Evolutionary conservation across 139 green algal genomes (phyloP), one percentile per base, ranked within the genome.

Genomic region (Volvox africanus): DNA sequence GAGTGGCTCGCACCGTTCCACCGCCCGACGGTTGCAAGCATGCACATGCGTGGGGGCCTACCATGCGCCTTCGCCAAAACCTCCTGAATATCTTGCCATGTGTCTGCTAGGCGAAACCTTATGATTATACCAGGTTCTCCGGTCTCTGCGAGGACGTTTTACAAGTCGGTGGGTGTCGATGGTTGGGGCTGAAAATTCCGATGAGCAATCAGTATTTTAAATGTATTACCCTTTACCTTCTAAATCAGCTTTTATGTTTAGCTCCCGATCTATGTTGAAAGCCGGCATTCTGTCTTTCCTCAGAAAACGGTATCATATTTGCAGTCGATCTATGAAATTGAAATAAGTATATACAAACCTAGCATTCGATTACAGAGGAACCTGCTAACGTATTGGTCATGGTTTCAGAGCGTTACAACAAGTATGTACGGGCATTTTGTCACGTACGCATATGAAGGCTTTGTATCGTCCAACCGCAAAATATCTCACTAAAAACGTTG

Each of bases 1-100:
- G 35, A 28, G 65, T 28, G 65, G 11, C 11, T 28, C 65, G 11
- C 65, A 28, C 65, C 65, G 12, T 28, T 73, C 65, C 24, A 28
- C 65, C 65, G 20, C 71, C 2, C 22, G 35, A 79, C 14, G 14
- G 24, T 36, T 79, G 71, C 71, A 33, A 35, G 71, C 75, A 81
- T 55, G 33, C 75, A 20, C 75, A 81, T 55, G 75, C 50, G 75
- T 55, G 3, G 32, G 75, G 30, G n/a, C 82, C 65, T 36, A 80
- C 67, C 83, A 22, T 19, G 36, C 20, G 68, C 22, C 21, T 26
- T 88, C 30, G 26, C 35, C 22, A 89, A 20, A 1, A 30, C 35
- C 0, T 44, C 68, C 28, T 89, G 83, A 14, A 89, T 77, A 20
- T 81, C 83, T 5, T 68, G 35, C 83, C 83, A 89, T 69, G 33